These are phyloP conservation scores for Emergomyces africanus DNA, from an alignment of 2,329 filamentous ascomycete genomes.

Conservation along the genomic window DNA sequence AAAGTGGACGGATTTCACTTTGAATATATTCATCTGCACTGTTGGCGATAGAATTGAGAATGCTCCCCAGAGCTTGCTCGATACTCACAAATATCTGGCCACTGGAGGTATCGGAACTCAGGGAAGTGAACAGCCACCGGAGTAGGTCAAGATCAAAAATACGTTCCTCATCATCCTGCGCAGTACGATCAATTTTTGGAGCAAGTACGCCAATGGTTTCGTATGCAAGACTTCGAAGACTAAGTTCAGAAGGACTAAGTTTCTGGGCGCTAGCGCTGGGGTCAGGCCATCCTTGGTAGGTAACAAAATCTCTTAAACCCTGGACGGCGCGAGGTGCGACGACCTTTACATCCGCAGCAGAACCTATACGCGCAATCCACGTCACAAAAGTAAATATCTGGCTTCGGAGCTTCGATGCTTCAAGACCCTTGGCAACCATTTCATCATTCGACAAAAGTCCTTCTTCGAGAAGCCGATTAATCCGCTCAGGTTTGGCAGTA, in stretches of 20 bases:
- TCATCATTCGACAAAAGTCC: conserved; percentile 39
- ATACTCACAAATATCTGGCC: conserved; percentile 72
- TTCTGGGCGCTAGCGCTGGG: conserved; percentile 42
- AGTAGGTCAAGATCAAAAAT: conserved; percentile 39
- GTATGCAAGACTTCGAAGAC: conserved; percentile 68
- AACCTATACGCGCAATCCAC: conserved; percentile 68
- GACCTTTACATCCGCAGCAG: conserved; percentile 44
- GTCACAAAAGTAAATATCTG: conserved; percentile 78
- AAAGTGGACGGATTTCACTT: conserved; percentile 39
- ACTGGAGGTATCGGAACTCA: conserved; percentile 64
- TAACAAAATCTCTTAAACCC: conserved; percentile 59
- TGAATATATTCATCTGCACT: conserved; percentile 28
- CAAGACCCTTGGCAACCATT: conserved; percentile 46
- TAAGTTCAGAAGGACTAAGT: conserved; percentile 46
- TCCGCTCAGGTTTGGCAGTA: conserved; percentile 53
- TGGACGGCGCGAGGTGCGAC: conserved; percentile 58
- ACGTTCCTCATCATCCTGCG: conserved; percentile 21
- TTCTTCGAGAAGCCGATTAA: conserved; percentile 57
- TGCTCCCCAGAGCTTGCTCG: conserved; percentile 71
- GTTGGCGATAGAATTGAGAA: conserved; percentile 48
- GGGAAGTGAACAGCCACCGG: conserved; percentile 70
- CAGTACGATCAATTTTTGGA: conserved; percentile 29
- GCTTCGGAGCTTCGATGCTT: conserved; percentile 65
- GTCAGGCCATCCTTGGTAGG: conserved; percentile 70
- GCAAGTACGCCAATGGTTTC: conserved; percentile 80